Percentiles rank a stretch among this genome's conserved stretches.
Evolutionary conservation across 2,329 filamentous ascomycete species (phyloP).

Genomic region (Calonectria naviculata): DNA sequence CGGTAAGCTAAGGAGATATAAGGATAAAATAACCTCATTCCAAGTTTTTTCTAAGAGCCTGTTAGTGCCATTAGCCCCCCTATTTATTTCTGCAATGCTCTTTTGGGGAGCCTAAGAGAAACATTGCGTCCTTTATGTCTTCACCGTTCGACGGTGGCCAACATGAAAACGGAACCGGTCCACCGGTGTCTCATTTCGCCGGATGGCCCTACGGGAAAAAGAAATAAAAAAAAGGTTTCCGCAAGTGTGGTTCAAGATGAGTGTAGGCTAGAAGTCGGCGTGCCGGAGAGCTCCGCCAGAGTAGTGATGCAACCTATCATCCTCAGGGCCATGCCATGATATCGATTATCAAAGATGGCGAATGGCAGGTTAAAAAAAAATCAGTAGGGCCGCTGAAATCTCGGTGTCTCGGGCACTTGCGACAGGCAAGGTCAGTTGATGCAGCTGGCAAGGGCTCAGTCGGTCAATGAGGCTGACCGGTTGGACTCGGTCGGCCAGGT

Average conservation of each 20-base stretch:
- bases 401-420: slow-evolving; percentile 28
- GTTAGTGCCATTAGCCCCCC: no score
- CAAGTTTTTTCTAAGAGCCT: no score
- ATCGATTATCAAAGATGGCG: not conserved
- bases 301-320: not conserved
- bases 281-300: not conserved
- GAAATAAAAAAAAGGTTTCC: no score
- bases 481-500: not conserved
- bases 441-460: not conserved
- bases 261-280: not conserved
- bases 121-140: not conserved
- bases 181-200: not conserved
- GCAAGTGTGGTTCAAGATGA: not conserved
- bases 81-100: not conserved
- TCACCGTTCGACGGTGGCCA: not conserved
- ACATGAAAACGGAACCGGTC: not conserved
- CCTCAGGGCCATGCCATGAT: not conserved
- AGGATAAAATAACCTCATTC: no score
- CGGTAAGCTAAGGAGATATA: not conserved
- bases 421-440: slow-evolving; percentile 3
- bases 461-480: not conserved
- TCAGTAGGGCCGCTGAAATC: not conserved
- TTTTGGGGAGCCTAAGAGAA: not conserved
- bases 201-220: no score
- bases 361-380: not conserved